Evolutionary conservation across 225 moss, liverwort and hornwort genomes (phyloP).

Genomic region (Bryum argenteum): DNA sequence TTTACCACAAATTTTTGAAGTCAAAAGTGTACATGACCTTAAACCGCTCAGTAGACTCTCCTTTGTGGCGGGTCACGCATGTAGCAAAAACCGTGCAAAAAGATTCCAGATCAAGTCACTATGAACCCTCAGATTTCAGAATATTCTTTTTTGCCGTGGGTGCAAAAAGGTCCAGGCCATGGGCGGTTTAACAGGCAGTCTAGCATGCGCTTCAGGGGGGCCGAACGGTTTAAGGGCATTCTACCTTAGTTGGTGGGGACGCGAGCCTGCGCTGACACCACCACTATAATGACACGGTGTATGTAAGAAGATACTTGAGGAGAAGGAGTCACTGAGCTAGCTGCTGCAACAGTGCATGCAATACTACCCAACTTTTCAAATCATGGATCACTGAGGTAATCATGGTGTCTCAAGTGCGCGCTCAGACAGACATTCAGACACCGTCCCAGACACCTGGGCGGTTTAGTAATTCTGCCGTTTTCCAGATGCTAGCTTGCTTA

Average conservation of each 20-base stretch:
- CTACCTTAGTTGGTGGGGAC: constrained; percentile 43
- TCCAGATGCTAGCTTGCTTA: constrained; percentile 12
- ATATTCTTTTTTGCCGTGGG: no score
- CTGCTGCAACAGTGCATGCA: not conserved
- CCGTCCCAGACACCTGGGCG: constrained; percentile 12
- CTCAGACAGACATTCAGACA: constrained; percentile 1
- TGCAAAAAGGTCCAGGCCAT: no score
- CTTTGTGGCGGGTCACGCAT: no score
- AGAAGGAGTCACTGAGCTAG: not conserved
- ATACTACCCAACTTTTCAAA: constrained; percentile 19
- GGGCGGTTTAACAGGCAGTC: no score
- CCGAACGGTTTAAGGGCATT: no score
- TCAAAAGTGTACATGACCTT: no score
- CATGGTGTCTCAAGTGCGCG: constrained; percentile 30
- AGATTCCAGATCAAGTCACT: no score
- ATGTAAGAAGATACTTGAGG: constrained; percentile 31
- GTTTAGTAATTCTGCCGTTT: constrained; percentile 22
- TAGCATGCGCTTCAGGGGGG: no score
- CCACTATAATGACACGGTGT: constrained; percentile 29
- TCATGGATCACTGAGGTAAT: constrained; percentile 31
- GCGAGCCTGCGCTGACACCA: constrained; percentile 35
- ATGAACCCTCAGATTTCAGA: no score
- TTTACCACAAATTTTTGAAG: no score
- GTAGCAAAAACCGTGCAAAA: no score
- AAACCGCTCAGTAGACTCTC: no score